Base-by-base conservation (phyloP, 2,329 filamentous ascomycete genomes). In the Pseudogymnoascus sp. region DNA sequence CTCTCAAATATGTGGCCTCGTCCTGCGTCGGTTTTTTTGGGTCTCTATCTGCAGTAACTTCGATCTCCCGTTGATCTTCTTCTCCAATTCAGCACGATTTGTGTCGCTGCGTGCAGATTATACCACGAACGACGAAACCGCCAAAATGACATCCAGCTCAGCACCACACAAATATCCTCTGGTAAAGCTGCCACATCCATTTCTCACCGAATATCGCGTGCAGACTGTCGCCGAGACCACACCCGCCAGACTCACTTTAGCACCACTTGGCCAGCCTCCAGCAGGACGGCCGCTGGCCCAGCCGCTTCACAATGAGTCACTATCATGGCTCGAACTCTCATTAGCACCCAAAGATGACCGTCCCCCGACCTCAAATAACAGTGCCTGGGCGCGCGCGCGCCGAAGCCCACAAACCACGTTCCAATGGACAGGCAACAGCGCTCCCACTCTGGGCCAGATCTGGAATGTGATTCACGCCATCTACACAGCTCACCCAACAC, bases 381-480 rank as follows among this genome's bases (percentile, higher is more conserved):
- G 73, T 13, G 65, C 73, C 5, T 78, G 75, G 75, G 76, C 66
- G 21, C 65, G 69, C 60, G 68, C 69, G 23, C 50, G 63, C 42
- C 74, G 73, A 62, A 73, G 68, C 35, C 73, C 72, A 2, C 66
- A 71, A 13, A 73, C 72, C 1, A 66, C 68, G 1, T 67, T 77
- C 33, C 66, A 70, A 61, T 78, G 76, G 76, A 68, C 69, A 10
- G 68, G 65, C 9, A 62, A 56, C 7, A 65, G 65, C 13, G 44
- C 72, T 17, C 75, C 75, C 0, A 71, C 72, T 4, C 64, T 77
- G 4, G 67, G 62, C 0, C 75, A 77, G 62, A 71, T 77, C 26
- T 78, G 76, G 76, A 72, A 73, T 56, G 62, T 76, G 13, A 64
- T 77, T 17, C 72, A 78, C 62, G 73, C 75, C 26, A 72, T 76